Evolutionary conservation across 2,329 filamentous ascomycete genomes (phyloP).

Genomic region (Mariannaea sp.): DNA sequence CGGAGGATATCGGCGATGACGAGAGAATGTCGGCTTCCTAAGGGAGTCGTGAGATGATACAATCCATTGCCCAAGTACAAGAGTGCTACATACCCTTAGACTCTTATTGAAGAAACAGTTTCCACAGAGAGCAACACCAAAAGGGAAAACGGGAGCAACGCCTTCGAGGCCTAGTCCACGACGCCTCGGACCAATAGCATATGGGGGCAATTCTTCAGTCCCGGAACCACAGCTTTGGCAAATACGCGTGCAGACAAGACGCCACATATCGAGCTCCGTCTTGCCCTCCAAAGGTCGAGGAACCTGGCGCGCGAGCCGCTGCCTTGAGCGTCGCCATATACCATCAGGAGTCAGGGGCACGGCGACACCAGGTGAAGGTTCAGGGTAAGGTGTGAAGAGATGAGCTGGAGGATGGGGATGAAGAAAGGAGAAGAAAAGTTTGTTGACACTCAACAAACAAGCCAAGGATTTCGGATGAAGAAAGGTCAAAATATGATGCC

Average conservation of each 20-base stretch:
- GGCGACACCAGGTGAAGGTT: constrained; percentile 36
- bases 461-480: constrained; percentile 67
- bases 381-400: constrained; percentile 24
- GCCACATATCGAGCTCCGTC: constrained; percentile 79
- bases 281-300: constrained; percentile 68
- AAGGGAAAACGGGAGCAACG: constrained; percentile 72
- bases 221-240: constrained; percentile 71
- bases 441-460: constrained; percentile 69
- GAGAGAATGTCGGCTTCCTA: constrained; percentile 74
- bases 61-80: constrained; percentile 4
- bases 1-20: constrained; percentile 62
- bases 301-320: constrained; percentile 67
- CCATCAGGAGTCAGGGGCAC: constrained; percentile 59
- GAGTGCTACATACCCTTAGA: constrained; percentile 63
- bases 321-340: constrained; percentile 74
- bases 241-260: constrained; percentile 62
- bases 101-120: constrained; percentile 64
- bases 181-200: constrained; percentile 54
- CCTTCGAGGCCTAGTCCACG: constrained; percentile 65
- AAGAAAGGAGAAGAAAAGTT: constrained; percentile 65
- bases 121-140: constrained; percentile 69
- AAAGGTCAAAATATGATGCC: constrained; percentile 72
- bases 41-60: constrained; percentile 25
- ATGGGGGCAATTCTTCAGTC: constrained; percentile 23
- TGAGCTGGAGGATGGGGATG: constrained; percentile 49